These are phyloP conservation scores for Colletotrichum musae DNA, from an alignment of 2,329 filamentous ascomycete species.

Conservation along the genomic window DNA sequence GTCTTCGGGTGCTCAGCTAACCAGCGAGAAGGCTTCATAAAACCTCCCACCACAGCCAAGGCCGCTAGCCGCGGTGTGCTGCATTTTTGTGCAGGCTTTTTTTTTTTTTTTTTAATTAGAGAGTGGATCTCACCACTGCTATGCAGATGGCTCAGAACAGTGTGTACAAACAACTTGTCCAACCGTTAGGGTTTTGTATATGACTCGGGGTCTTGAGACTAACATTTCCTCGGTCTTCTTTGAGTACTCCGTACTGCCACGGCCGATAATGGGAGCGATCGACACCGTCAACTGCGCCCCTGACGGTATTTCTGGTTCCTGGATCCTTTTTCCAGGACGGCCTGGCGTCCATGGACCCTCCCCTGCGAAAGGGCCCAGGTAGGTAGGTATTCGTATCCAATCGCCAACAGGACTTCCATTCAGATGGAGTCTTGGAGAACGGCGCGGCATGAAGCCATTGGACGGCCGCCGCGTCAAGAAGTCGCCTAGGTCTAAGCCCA, in stretches of 20 bases:
- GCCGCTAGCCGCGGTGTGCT: slow-evolving; percentile 29
- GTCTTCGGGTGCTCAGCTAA: slow-evolving; percentile 19
- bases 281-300: slow-evolving; percentile 36
- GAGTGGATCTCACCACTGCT: slow-evolving; percentile 36
- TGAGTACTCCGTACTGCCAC: slow-evolving; percentile 16
- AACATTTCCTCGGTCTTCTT: neutral
- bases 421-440: slow-evolving; percentile 12
- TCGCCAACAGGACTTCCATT: slow-evolving; percentile 6
- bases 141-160: slow-evolving; percentile 3
- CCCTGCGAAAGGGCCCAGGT: neutral
- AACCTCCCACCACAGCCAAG: neutral
- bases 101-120: slow-evolving; percentile 21
- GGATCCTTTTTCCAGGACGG: slow-evolving; percentile 20
- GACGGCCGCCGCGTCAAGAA: slow-evolving; percentile 25
- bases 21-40: neutral
- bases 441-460: slow-evolving; percentile 37
- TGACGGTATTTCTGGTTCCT: slow-evolving; percentile 39
- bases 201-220: neutral
- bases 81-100: slow-evolving; percentile 34
- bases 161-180: slow-evolving; percentile 8
- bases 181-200: slow-evolving; percentile 4
- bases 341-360: slow-evolving; percentile 17
- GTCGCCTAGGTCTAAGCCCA: slow-evolving; percentile 27
- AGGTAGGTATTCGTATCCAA: slow-evolving; percentile 22
- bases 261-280: slow-evolving; percentile 22